These are phyloP conservation scores for Sordariomycetes sp. DNA, from an alignment of 2,329 filamentous ascomycete genomes.

Conservation along the genomic window DNA sequence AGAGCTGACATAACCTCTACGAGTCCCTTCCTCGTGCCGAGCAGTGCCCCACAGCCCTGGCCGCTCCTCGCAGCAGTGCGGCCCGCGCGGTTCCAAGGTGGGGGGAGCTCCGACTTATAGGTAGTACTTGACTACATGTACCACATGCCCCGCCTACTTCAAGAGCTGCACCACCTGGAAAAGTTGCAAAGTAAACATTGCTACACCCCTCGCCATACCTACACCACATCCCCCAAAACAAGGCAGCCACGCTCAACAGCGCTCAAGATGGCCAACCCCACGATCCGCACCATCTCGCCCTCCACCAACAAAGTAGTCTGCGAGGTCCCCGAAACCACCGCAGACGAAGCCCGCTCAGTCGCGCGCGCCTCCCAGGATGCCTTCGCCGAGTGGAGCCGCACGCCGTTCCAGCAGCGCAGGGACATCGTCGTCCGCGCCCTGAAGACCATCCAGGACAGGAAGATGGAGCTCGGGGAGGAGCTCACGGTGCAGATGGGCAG, in stretches of 20 bases:
- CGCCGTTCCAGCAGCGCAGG: constrained; percentile 45
- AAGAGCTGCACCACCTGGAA: too few relatives aligned
- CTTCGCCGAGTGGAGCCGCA: constrained; percentile 49
- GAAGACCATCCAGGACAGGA: constrained; percentile 20
- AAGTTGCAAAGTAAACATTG: not conserved
- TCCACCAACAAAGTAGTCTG: constrained; percentile 56
- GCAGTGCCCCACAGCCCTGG: too few relatives aligned
- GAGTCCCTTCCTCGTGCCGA: too few relatives aligned
- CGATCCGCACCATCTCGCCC: constrained; percentile 50
- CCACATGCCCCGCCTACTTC: too few relatives aligned
- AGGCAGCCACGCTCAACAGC: not conserved
- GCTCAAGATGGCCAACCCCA: constrained; percentile 3
- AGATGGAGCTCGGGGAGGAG: constrained; percentile 54
- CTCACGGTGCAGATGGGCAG: constrained; percentile 65
- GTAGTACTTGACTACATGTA: too few relatives aligned
- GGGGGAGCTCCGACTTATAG: too few relatives aligned
- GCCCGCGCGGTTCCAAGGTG: too few relatives aligned
- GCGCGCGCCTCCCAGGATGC: constrained; percentile 45
- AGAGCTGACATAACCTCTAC: too few relatives aligned
- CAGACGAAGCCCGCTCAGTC: constrained; percentile 43
- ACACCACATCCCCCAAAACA: not conserved
- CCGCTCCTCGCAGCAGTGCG: too few relatives aligned
- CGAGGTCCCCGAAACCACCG: constrained; percentile 47
- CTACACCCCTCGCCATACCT: not conserved
- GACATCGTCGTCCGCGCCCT: constrained; percentile 53